Evolutionary conservation across 2,329 filamentous ascomycete species (phyloP), one percentile per base, ranked within the genome.

Genomic region (Plectosphaerella plurivora): DNA sequence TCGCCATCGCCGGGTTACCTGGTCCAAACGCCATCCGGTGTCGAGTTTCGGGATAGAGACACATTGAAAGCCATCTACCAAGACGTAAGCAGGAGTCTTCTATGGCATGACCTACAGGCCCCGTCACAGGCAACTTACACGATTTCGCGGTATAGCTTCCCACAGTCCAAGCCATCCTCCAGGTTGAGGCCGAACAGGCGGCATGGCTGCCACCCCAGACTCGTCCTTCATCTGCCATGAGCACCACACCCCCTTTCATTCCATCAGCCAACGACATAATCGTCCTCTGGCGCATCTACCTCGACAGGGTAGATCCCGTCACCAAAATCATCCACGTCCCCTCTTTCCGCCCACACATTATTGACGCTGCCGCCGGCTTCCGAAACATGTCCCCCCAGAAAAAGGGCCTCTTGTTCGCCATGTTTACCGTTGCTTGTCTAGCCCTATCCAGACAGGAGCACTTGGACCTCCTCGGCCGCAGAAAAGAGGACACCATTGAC

Each of bases 241-340:
- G 28, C 28, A 9, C 9, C 28, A 12, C 11, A 3, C 11, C 8
- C 28, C 28, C 7, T 33, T 62, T 82, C 5, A 56, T 84, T 8
- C 68, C 82, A 45, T 24, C 47, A 5, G 67, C 70, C n/a, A 72
- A 73, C 50, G 61, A 70, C 28, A 65, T 68, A 1, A 62, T 66
- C 7, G 59, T 65, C 22, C 74, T 91, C 4, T 92, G 88, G 88
- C 85, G 90, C 63, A 73, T 82, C 9, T 91, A 86, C 57, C 71
- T 91, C 5, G 83, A 89, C 48, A 84, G 88, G 55, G 83, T 92
- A 51, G 87, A 91, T 60, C 87, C 88, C 0, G 65, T 90, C 44
- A 81, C 83, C 58, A 91, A 91, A 63, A 70, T 82, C 45, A 82
- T 89, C 37, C 88, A 92, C 62, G 78, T 86, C 3, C 87, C 88